Evolutionary conservation across 495 filamentous ascomycete species (phyloP), one percentile per base, ranked within the genome.

Genomic region (Pyronema domesticum): DNA sequence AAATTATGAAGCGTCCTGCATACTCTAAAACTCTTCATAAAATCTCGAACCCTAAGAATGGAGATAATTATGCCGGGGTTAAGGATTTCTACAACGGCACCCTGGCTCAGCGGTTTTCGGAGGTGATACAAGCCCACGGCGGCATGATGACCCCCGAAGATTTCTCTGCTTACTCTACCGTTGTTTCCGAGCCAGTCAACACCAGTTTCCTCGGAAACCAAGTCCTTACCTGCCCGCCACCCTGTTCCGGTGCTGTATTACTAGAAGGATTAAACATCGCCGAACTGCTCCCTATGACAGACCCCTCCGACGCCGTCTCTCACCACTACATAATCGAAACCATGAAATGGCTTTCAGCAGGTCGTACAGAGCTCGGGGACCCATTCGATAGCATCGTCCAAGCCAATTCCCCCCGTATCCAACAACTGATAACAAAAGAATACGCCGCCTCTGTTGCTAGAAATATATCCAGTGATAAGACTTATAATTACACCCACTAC

Each of bases 261-360:
- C 37, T 65, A 7, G 63, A 65, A 51, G 63, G 59, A 8, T 55
- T 65, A 18, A 65, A 65, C 46, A 65, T 65, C 35, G 63, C 59
- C 18, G 63, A 65, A 52, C 53, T 40, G 5, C 39, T 65, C 6
- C 36, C 60, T 46, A 61, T 65, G 54, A 54, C 18, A 36, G 57
- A 65, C 35, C 51, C 63, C 19, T 35, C 51, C 34, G 33, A 51
- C 14, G 53, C 62, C 7, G 7, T 61, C 19, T 57, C 62, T 7
- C 53, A 57, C 36, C 63, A 65, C 37, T 52, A 58, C 42, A 48
- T 65, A 9, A 53, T 65, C 19, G 63, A 65, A 52, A 58, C 51
- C n/a, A 65, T 65, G 63, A 65, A 65, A 44, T 65, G 62, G 62
- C 60, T 65, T 11, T 66, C 63, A 3, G 62, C 63, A 10, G 63